Evolutionary conservation across 2,329 filamentous ascomycete species (phyloP).

Genomic region (Cladophialophora exuberans): DNA sequence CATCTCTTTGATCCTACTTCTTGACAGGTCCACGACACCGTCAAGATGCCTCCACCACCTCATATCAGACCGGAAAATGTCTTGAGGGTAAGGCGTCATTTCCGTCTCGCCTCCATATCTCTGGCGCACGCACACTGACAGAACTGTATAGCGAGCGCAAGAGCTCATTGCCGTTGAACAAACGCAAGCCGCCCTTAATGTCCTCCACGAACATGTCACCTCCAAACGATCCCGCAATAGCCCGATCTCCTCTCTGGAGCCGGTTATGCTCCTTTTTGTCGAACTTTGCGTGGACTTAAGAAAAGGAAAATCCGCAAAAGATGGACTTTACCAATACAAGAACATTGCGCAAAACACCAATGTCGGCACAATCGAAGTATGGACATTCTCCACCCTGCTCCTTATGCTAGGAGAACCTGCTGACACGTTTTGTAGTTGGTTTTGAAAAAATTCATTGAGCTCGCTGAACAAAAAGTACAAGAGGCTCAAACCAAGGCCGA

Average conservation of each 20-base stretch:
- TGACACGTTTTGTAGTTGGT: slow-evolving; percentile 64
- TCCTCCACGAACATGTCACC: slow-evolving; percentile 98
- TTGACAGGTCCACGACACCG: slow-evolving; percentile 7
- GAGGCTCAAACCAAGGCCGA: slow-evolving; percentile 95
- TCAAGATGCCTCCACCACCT: slow-evolving; percentile 85
- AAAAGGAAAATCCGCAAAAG: slow-evolving; percentile 98
- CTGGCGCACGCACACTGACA: slow-evolving; percentile 22
- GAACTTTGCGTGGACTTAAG: slow-evolving; percentile 95
- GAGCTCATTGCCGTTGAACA: slow-evolving; percentile 98
- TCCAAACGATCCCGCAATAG: slow-evolving; percentile 98
- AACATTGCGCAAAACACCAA: slow-evolving; percentile 99
- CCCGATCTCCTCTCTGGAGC: slow-evolving; percentile 93
- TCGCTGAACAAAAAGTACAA: slow-evolving; percentile 94
- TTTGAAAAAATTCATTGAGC: slow-evolving; percentile 95
- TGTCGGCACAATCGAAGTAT: slow-evolving; percentile 92
- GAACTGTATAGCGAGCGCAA: slow-evolving; percentile 71
- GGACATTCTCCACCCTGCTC: not conserved
- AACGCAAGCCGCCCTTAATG: slow-evolving; percentile 84
- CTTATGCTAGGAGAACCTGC: slow-evolving; percentile 17
- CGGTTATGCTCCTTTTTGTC: slow-evolving; percentile 96
- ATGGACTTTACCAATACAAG: slow-evolving; percentile 99
- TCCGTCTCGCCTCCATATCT: slow-evolving; percentile 24
- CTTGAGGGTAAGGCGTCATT: slow-evolving; percentile 66
- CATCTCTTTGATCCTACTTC: slow-evolving; percentile 19
- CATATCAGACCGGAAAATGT: slow-evolving; percentile 99